Evolutionary conservation across 176 grass and related monocot species (phyloP), one percentile per base, ranked within the genome.

Genomic region (Triticum turgidum): DNA sequence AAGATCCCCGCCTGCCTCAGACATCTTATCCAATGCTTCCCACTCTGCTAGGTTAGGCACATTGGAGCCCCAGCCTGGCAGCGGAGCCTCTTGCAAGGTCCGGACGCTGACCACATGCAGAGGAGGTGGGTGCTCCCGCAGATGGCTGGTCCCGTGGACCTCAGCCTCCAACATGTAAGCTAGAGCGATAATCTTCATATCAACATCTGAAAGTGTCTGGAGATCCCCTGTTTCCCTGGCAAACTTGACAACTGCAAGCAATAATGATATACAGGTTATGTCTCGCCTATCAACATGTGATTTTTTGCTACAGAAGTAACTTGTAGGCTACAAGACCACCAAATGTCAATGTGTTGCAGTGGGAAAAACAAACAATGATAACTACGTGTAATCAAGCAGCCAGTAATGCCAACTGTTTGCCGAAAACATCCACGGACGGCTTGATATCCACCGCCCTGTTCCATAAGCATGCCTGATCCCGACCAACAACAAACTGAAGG

Each of bases 111-210:
- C 61, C 70, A 93, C 89, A 34, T 73, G 91, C 35, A 95, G 83
- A 5, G 93, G 95, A 74, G 95, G 95, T 22, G 93, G 97, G 9
- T 77, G 81, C 81, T 99, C 92, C 17, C 90, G 90, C 78, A 99
- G 65, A 94, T 99, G 92, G 38, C 63, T 81, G 51, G 87, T 99
- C 45, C 97, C 94, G 65, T 96, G 94, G 58, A 89, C 78, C 84
- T 99, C 90, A 29, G 94, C 80, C 83, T 99, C 97, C 64, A 99
- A 80, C 97, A 96, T 99, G 83, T 99, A 99, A 59, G 97, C 88
- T 54, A 99, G 51, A 84, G 97, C 94, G 65, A 99, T 94, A 11
- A 99, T 77, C 85, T 99, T 99, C 80, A 96, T 96, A 51, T 99
- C 97, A 58, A 99, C 97, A 66, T 96, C 97, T 76, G 97, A 99